Conservation (phyloP, 768 basidiomycete species). For the Suillus variegatus region DNA sequence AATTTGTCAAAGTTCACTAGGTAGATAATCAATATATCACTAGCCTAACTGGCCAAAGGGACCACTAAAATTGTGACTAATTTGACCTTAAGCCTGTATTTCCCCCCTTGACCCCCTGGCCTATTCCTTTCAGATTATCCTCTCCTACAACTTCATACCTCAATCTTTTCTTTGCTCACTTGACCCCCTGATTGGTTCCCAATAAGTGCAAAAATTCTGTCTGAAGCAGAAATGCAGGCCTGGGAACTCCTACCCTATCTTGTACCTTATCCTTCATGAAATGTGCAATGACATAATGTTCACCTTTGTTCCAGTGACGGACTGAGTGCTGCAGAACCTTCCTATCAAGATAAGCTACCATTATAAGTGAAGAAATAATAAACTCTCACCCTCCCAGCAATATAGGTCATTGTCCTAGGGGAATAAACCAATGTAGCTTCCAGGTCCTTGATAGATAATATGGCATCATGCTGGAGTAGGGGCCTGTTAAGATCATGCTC, state of each 20-base stretch:
- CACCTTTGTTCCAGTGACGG: neutral
- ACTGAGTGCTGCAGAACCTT: conserved; percentile 5
- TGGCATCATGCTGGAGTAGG: neutral
- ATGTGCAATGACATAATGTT: neutral
- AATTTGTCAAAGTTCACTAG: neutral
- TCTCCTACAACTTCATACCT: too few species aligned
- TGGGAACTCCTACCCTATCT: neutral
- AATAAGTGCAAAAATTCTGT: neutral
- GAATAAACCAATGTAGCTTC: neutral
- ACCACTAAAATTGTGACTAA: too few species aligned
- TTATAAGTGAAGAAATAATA: conserved; percentile 6
- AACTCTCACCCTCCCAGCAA: neutral
- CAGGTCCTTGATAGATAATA: neutral
- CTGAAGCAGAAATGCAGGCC: neutral
- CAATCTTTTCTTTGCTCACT: neutral
- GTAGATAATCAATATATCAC: too few species aligned
- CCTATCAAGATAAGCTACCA: neutral
- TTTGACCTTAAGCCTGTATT: too few species aligned
- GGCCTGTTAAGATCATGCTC: too few species aligned
- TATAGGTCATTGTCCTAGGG: neutral
- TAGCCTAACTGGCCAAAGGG: too few species aligned
- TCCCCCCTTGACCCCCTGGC: too few species aligned
- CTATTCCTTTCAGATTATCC: too few species aligned
- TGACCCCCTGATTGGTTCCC: neutral
- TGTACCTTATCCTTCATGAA: conserved; percentile 9